These are phyloP conservation scores for Fusarium veterinarium DNA, from an alignment of 2,329 filamentous ascomycete species.

Conservation along the genomic window DNA sequence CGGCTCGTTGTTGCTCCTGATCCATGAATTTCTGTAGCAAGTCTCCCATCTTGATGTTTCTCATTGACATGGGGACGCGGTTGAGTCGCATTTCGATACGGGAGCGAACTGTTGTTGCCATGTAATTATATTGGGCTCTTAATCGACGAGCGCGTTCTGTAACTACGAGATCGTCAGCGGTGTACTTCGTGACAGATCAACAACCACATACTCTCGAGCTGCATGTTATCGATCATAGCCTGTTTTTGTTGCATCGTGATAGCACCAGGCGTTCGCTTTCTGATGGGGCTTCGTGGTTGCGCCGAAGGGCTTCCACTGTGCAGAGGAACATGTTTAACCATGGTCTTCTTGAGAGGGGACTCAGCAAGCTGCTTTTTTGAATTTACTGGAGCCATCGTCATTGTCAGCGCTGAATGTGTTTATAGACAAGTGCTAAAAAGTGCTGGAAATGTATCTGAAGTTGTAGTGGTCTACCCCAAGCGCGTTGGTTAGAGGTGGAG, in stretches of 20 bases:
- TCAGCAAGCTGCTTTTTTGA: slow-evolving; percentile 48
- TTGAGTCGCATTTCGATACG: slow-evolving; percentile 94
- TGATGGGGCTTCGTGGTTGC: slow-evolving; percentile 67
- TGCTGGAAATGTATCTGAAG: slow-evolving; percentile 22
- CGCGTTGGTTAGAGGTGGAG: slow-evolving; percentile 41
- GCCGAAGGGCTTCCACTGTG: slow-evolving; percentile 51
- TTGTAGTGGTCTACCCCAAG: slow-evolving; percentile 35
- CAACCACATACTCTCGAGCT: slow-evolving; percentile 78
- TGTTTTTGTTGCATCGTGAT: slow-evolving; percentile 82
- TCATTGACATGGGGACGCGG: slow-evolving; percentile 83
- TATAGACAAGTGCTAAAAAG: slow-evolving; percentile 18
- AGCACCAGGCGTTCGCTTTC: slow-evolving; percentile 66
- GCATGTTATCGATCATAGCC: slow-evolving; percentile 87
- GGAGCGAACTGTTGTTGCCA: slow-evolving; percentile 85
- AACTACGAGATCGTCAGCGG: slow-evolving; percentile 63
- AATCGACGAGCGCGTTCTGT: slow-evolving; percentile 89
- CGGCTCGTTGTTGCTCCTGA: slow-evolving; percentile 56
- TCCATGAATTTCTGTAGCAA: slow-evolving; percentile 68
- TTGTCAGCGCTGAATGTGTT: slow-evolving; percentile 23
- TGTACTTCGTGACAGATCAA: slow-evolving; percentile 16
- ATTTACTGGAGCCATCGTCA: slow-evolving; percentile 60
- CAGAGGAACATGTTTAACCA: slow-evolving; percentile 39
- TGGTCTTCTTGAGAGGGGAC: slow-evolving; percentile 34
- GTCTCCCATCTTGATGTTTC: slow-evolving; percentile 85
- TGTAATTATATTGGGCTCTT: slow-evolving; percentile 87